Conservation (phyloP, 2,329 filamentous ascomycete species). For the Nigrospora oryzae region DNA sequence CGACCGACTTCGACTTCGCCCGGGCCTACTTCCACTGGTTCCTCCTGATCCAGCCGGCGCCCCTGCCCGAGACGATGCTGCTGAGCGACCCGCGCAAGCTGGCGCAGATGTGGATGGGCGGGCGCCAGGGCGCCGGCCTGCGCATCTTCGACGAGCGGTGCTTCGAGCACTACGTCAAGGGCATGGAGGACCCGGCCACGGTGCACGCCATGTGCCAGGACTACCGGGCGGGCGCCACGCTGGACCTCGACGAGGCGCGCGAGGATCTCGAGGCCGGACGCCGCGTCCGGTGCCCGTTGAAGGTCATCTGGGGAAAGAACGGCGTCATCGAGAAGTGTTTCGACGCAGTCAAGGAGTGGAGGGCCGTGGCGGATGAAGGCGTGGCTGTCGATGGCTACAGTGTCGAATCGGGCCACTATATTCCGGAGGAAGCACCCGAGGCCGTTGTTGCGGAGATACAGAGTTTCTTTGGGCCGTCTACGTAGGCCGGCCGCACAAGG, state of each 20-base stretch:
- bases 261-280: constrained; percentile 32
- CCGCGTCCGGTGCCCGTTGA: constrained; percentile 35
- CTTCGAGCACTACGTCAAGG: constrained; percentile 30
- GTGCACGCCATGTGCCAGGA: constrained; percentile 46
- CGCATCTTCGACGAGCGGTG: constrained; percentile 22
- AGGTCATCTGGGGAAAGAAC: constrained; percentile 40
- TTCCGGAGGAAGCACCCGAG: constrained; percentile 41
- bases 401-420: constrained; percentile 39
- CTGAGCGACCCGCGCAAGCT: constrained; percentile 26
- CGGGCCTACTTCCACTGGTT: constrained; percentile 51
- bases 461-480: too few relatives aligned
- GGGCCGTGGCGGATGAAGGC: constrained; percentile 27
- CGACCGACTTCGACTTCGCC: constrained; percentile 32
- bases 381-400: constrained; percentile 28
- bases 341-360: constrained; percentile 42
- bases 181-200: constrained; percentile 28
- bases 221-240: constrained; percentile 41
- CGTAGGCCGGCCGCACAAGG: too few relatives aligned
- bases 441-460: constrained; percentile 25
- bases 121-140: constrained; percentile 23
- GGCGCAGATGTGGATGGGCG: constrained; percentile 32
- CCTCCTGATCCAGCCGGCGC: constrained; percentile 42
- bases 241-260: constrained; percentile 42
- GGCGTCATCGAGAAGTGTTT: constrained; percentile 41
- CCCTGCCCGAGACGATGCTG: constrained; percentile 42